Evolutionary conservation across 805 yeast species (phyloP), one percentile per base, ranked within the genome.

Genomic region (Nakazawaea holstii): DNA sequence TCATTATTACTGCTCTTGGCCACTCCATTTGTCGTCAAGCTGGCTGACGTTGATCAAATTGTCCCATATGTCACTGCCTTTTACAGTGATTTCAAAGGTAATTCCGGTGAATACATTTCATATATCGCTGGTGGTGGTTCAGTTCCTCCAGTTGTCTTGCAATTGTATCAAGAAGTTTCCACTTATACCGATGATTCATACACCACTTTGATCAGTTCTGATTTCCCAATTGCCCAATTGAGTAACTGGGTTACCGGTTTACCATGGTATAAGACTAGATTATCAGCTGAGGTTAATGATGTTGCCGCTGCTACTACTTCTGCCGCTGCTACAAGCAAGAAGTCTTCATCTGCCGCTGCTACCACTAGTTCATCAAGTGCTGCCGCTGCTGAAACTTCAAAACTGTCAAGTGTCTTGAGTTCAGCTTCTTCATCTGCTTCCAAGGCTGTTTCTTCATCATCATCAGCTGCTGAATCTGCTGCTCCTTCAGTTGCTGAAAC

Each of bases 171-270:
- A 38, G 53, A 55, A 29, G 67, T 64, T 32, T 55, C 54, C 30
- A 71, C 74, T 39, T 72, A 70, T 58, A 71, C 70, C 9, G 74
- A 72, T 55, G 65, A 69, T 44, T 60, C 72, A n/a, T 72, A 69
- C 59, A 72, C 76, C 39, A 70, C 76, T 32, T 59, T 72, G 49
- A 59, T 66, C 49, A 53, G 60, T 44, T 44, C 60, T 36, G 46
- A 63, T 10, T 49, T 49, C 39, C 51, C 51, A 45, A 47, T 39
- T 29, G 44, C 15, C 11, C 43, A 40, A 37, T 49, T 53, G 30
- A 28, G 32, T 8, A 24, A 51, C 11, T 59, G 62, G 48, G 67
- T 57, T 10, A 60, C 67, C 15, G 61, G 52, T 35, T 53, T 65
- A 38, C 68, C 68, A 49, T 65, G 70, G 69, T 65, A 64, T 47